Evolutionary conservation across 2,329 filamentous ascomycete species (phyloP).

Genomic region (Polychaeton citri): DNA sequence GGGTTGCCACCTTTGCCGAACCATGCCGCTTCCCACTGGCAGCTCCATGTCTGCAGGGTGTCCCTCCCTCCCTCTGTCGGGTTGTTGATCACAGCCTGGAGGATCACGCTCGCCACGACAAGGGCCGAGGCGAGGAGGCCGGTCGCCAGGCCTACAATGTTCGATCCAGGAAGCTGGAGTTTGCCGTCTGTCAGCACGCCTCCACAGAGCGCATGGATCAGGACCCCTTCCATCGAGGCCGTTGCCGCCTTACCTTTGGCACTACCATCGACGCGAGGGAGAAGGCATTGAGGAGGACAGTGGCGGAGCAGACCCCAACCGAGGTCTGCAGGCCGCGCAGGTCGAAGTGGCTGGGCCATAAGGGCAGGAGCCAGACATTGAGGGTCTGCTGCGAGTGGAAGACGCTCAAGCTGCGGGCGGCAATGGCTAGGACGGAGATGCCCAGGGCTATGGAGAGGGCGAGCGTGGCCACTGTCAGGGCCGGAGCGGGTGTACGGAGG

Average conservation of each 20-base stretch:
- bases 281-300: slow-evolving; percentile 24
- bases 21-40: slow-evolving; percentile 15
- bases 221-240: neutral
- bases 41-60: slow-evolving; percentile 26
- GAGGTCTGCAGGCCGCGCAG: slow-evolving; percentile 28
- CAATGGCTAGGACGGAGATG: slow-evolving; percentile 29
- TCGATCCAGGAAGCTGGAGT: neutral
- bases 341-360: slow-evolving; percentile 37
- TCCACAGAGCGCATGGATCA: neutral
- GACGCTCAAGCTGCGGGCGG: slow-evolving; percentile 28
- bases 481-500: too few species aligned
- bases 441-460: slow-evolving; percentile 24
- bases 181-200: neutral
- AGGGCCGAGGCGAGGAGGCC: slow-evolving; percentile 1
- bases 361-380: slow-evolving; percentile 35
- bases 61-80: slow-evolving; percentile 10
- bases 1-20: slow-evolving; percentile 9
- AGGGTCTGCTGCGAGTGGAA: slow-evolving; percentile 28
- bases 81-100: slow-evolving; percentile 19
- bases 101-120: slow-evolving; percentile 24
- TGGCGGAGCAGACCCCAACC: slow-evolving; percentile 24
- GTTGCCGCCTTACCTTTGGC: neutral
- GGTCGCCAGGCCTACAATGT: neutral
- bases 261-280: neutral
- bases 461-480: slow-evolving; percentile 9